Evolutionary conservation across 352 stramenopile genomes (phyloP).

Genomic region (Pythium oligandrum): DNA sequence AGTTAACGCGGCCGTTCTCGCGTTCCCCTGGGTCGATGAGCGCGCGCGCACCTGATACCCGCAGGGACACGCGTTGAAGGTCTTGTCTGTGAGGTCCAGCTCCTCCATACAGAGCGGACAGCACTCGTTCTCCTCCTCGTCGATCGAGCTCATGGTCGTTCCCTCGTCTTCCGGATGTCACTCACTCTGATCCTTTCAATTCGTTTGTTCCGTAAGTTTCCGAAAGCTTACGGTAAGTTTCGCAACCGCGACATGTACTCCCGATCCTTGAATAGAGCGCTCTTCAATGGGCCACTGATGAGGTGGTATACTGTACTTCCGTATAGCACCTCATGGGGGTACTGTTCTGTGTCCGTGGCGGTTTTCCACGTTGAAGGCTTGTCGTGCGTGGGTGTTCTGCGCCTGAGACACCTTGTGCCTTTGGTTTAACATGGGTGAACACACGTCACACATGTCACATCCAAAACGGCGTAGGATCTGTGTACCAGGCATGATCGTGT

Average conservation of each 20-base stretch:
- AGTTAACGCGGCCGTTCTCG: too few species aligned
- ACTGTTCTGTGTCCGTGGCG: too few species aligned
- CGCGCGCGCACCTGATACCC: conserved; percentile 88
- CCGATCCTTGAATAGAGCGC: neutral
- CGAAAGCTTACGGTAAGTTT: conserved; percentile 3
- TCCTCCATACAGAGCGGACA: conserved; percentile 99
- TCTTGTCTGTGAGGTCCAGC: conserved; percentile 97
- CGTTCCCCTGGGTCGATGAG: too few species aligned
- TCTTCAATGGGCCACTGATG: neutral
- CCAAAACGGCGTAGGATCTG: too few species aligned
- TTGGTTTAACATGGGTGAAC: too few species aligned
- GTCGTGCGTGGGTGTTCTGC: too few species aligned
- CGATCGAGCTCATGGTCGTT: neutral
- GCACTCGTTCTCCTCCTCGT: conserved; percentile 72
- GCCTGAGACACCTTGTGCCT: too few species aligned
- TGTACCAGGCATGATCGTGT: too few species aligned
- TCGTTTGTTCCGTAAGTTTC: conserved; percentile 9
- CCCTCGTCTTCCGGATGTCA: conserved; percentile 2
- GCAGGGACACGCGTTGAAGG: conserved; percentile 98
- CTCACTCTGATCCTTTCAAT: conserved; percentile 49
- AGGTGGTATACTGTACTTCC: too few species aligned
- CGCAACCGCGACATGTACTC: neutral
- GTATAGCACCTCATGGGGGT: too few species aligned
- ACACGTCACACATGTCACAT: too few species aligned
- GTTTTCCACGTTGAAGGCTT: too few species aligned